Evolutionary conservation across 2,329 filamentous ascomycete genomes (phyloP), one percentile per base, ranked within the genome.

Genomic region (Ophiocordyceps camponoti-leonardi): DNA sequence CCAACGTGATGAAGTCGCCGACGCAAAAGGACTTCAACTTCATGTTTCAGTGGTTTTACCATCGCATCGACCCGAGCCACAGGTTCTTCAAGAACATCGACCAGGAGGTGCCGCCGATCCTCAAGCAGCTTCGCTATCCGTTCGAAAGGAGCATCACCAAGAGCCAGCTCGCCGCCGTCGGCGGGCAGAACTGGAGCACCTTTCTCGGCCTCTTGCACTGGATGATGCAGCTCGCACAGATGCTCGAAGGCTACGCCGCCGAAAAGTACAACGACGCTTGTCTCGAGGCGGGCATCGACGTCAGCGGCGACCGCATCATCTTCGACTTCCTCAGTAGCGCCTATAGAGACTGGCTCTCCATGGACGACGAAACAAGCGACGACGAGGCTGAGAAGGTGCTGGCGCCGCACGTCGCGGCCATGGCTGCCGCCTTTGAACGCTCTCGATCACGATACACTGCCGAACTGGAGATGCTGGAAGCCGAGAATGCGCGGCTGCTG

Each of bases 41-140:
- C 63, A 94, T 98, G 73, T 98, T 98, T 58, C 87, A 96, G 57
- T 98, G 90, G 85, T 71, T 98, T 4, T 98, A 98, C 62, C 86
- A 87, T 57, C 83, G 87, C 47, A 93, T 98, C 58, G 92, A 98
- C 58, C 92, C 92, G 0, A 84, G 81, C 54, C 93, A 96, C 61
- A 79, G 81, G 33, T 96, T 98, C 56, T 81, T 88, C 56, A 95
- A 95, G 62, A 85, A 82, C 44, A 94, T 96, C 56, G 92, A 96
- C 60, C 83, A 90, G 46, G 93, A 98, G 60, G 88, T 96, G 0
- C 88, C 90, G 13, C 81, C 87, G 0, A 80, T 98, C 41, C 68
- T 98, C 48, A 94, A 94, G 59, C 90, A 95, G 59, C 67, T 98
- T 56, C 79, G 90, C 45, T 98, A 98, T 58, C 92, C 92, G 0